phyloP scores from a whole-genome alignment of 495 filamentous ascomycete genomes.

The Aspergillus conjunctus region DNA sequence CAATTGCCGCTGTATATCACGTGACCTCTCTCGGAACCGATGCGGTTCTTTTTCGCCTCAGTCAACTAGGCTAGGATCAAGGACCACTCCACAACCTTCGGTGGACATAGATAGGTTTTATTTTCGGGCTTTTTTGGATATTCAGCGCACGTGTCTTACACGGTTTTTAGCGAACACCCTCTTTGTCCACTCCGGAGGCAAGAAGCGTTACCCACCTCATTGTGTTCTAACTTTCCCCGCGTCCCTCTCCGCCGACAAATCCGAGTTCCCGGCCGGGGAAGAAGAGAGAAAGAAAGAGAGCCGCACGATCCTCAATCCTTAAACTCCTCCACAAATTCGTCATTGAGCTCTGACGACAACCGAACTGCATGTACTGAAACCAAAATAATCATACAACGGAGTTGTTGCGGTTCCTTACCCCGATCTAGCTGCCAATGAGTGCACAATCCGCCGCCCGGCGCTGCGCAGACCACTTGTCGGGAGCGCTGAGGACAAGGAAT shows the following conservation, averaged over 20 bases:
- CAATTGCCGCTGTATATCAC: slow-evolving; percentile 29
- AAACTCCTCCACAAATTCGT: too few relatives aligned
- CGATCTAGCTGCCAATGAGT: slow-evolving; percentile 36
- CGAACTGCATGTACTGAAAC: slow-evolving; percentile 10
- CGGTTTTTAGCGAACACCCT: not conserved
- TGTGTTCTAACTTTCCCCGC: slow-evolving; percentile 13
- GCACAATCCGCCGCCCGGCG: slow-evolving; percentile 37
- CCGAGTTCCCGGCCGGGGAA: slow-evolving; percentile 6
- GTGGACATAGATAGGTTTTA: not conserved
- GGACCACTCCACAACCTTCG: not conserved
- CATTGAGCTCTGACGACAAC: not conserved
- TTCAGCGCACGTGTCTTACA: too few relatives aligned
- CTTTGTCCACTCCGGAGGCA: not conserved
- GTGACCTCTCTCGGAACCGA: slow-evolving; percentile 29
- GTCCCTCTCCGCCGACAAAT: slow-evolving; percentile 10
- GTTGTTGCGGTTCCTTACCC: slow-evolving; percentile 1
- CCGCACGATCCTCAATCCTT: too few relatives aligned
- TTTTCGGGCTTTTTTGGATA: not conserved
- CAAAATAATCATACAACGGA: not conserved
- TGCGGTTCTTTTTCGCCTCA: slow-evolving; percentile 29
- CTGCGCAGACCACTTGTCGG: slow-evolving; percentile 38
- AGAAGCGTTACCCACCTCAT: not conserved
- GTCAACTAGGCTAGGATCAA: not conserved
- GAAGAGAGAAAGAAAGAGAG: slow-evolving; percentile 1
- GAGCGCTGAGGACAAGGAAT: slow-evolving; percentile 33